phyloP scores from a whole-genome alignment of 2,329 filamentous ascomycete species.

The Calonectria leucothoes region DNA sequence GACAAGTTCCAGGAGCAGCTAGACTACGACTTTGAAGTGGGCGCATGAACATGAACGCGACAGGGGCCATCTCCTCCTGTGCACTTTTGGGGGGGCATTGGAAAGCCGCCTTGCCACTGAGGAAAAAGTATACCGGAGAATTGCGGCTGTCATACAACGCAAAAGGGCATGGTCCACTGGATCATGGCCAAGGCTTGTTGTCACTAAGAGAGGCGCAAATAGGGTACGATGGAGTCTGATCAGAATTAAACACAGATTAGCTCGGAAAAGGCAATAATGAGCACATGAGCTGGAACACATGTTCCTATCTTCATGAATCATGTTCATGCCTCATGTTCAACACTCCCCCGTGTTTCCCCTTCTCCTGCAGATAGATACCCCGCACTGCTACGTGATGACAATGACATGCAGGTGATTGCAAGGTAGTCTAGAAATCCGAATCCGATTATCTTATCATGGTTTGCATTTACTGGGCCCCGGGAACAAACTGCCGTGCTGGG shows the following conservation, averaged over 20 bases:
- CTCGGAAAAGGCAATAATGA: not conserved
- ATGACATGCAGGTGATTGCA: not conserved
- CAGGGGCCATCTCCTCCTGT: no score
- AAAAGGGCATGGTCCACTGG: not conserved
- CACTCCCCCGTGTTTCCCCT: not conserved
- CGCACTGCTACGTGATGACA: not conserved
- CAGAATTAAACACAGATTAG: not conserved
- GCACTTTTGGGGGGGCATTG: not conserved
- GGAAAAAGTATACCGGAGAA: not conserved
- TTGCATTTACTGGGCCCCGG: not conserved
- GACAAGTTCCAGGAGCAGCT: constrained; percentile 20
- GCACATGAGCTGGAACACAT: not conserved
- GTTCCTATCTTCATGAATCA: no score
- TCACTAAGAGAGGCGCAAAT: not conserved
- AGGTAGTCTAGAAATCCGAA: not conserved
- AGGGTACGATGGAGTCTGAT: not conserved
- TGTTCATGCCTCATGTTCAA: not conserved
- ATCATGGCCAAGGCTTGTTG: not conserved
- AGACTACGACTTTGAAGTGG: constrained; percentile 9
- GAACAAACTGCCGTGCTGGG: not conserved
- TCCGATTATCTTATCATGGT: not conserved
- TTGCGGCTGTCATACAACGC: not conserved
- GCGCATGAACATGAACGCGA: no score
- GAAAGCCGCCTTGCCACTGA: not conserved
- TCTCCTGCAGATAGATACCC: not conserved